Base-by-base conservation (phyloP, 768 basidiomycete species). In the Naganishia vishniacii region DNA sequence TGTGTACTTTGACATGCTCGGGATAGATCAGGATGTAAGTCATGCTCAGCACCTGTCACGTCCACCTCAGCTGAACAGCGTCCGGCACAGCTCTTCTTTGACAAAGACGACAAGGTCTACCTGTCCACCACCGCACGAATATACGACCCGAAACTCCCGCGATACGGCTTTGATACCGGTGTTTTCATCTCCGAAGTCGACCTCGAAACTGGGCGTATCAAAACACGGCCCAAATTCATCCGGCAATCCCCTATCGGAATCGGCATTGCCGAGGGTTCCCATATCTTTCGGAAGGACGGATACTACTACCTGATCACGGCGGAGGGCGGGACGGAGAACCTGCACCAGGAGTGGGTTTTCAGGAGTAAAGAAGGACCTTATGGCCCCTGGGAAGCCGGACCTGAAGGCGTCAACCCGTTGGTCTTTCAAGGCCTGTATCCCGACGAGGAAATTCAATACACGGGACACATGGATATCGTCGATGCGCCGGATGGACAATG, bases 401-500 rank as follows among this genome's bases (percentile, higher is more conserved):
- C 67, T 5, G 62, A 49, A 20, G 58, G 65, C 12, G 29, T 68
- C 59, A 71, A 71, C 32, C 70, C 70, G 9, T 25, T 71, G 16
- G 47, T 71, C 15, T 67, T 47, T 60, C 70, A 71, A 29, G 65
- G 37, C 18, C 26, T 65, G 62, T 59, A 77, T 73, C 42, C 75
- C 70, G 29, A 69, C 73, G 61, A 62, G 28, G 46, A 34, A 15
- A 75, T 80, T 46, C 77, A 77, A 66, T 77, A 78, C 11, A 78
- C 79, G 11, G 80, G 80, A 3, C 80, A 80, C 63, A 74, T 78
- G 26, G 79, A 80, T 68, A 47, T 80, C 11, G 75, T 80, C 46
- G 72, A 78, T 56, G 77, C 77, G 48, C 65, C 44, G 0, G 64
- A 66, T 4, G 78, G 78, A 0, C 70, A 72, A 41, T 79, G 78